Base-by-base conservation (phyloP, 352 stramenopile genomes). In the Phytophthora cryptogea region DNA sequence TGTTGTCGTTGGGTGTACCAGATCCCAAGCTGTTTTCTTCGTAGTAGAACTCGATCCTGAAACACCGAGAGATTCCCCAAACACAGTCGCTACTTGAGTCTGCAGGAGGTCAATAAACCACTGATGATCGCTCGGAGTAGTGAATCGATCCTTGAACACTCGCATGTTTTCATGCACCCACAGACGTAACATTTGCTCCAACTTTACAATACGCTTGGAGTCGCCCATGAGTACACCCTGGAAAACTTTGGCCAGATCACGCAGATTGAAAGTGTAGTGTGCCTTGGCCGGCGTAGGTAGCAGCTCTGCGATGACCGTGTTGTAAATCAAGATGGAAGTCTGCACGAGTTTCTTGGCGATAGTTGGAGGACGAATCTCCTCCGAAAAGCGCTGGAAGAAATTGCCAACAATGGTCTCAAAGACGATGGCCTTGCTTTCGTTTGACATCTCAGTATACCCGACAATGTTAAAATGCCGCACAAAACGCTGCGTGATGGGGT, bases 231-330 rank as follows among this genome's bases (percentile, higher is more conserved):
- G 62, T 16, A 96, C 61, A 1, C 87, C 87, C 28, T 95, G 87
- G 43, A 96, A 90, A 14, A 96, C 86, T 42, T 96, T 96, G 11
- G 87, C 87, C 0, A 96, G 74, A 61, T 96, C 87, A n/a, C 87
- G 83, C 36, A 96, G 57, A 43, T 96, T 96, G 68, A 96, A 96
- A 9, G 86, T 94, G 58, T 96, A 95, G 43, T 96, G 87, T 6
- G 83, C 88, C 50, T 95, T 94, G 8, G 86, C 78, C 20, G 87
- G 87, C 11, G 87, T 96, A 1, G 87, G 87, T 4, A 96, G 54
- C 8, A 96, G 53, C 52, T 96, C 84, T 0, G 72, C 66, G 41
- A 89, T 92, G 5, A 96, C 81, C 0, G 83, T 93, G 45, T 95
- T 94, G 69, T 96, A 96, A 27, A 96, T 88, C 16, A 76, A 58